Percentiles rank a stretch among this genome's conserved stretches.
These are phyloP conservation scores for Gossypium schwendimanii DNA, from an alignment of 441 rosid genomes.

Conservation along the genomic window DNA sequence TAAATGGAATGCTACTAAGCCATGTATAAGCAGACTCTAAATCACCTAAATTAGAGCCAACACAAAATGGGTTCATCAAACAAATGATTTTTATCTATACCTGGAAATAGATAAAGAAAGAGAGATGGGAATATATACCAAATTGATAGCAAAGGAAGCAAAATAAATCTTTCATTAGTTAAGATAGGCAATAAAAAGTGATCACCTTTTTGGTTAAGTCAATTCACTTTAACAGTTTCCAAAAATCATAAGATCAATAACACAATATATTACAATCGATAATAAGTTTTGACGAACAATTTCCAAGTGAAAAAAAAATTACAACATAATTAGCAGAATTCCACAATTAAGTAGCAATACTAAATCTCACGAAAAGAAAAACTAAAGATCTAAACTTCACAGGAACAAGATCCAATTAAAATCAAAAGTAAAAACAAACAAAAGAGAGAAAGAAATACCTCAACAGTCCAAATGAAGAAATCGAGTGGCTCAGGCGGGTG, in stretches of 20 bases:
- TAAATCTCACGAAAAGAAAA: constrained; percentile 4
- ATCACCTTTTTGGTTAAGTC: not conserved
- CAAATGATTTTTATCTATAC: not conserved
- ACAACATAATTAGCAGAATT: not conserved
- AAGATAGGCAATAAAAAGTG: not conserved
- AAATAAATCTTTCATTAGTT: not conserved
- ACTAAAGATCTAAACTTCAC: constrained; percentile 5
- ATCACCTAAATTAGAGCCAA: not conserved
- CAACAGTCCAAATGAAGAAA: constrained; percentile 99
- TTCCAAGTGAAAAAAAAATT: not conserved
- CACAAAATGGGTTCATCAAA: not conserved
- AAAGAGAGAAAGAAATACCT: constrained; percentile 39
- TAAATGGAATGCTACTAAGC: not conserved
- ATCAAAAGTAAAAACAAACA: not conserved
- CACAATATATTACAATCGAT: not conserved
- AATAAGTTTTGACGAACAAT: not conserved
- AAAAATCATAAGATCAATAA: not conserved
- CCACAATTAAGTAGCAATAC: not conserved
- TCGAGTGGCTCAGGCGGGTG: constrained; percentile 90
- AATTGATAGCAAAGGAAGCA: not conserved
- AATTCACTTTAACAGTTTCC: not conserved
- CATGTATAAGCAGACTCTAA: not conserved
- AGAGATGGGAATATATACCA: not conserved
- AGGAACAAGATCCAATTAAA: not conserved
- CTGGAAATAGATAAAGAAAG: not conserved